Percentiles rank a stretch among this genome's conserved stretches.
Evolutionary conservation across 768 basidiomycete species (phyloP).

Genomic region (Tricholoma hemisulphureum): DNA sequence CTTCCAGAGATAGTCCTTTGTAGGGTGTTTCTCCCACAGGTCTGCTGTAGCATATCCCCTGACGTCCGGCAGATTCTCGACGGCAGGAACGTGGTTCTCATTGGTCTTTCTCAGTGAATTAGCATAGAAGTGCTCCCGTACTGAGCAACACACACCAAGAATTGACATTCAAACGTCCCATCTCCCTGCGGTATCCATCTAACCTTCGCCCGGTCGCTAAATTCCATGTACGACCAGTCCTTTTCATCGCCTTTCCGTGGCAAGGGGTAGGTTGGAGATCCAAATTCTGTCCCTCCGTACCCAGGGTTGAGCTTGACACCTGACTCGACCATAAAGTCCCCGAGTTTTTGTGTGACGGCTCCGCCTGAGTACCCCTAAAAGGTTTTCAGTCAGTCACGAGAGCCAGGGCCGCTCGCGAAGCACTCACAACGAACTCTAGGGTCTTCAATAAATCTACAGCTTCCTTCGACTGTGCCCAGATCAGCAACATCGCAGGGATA

Average conservation of each 20-base stretch:
- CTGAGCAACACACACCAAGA: conserved; percentile 29
- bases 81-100: conserved; percentile 22
- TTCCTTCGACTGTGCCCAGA: conserved; percentile 32
- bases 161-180: conserved; percentile 32
- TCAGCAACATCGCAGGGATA: conserved; percentile 22
- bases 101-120: conserved; percentile 18
- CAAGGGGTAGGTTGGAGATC: conserved; percentile 7
- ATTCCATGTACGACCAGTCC: conserved; percentile 10
- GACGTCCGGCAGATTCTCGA: conserved; percentile 34
- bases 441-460: conserved; percentile 17
- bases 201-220: conserved; percentile 15
- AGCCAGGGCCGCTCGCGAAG: neutral
- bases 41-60: conserved; percentile 45
- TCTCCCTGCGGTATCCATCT: conserved; percentile 31
- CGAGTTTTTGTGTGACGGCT: conserved; percentile 7
- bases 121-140: neutral
- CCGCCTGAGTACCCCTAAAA: conserved; percentile 15
- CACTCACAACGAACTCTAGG: conserved; percentile 9
- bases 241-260: conserved; percentile 13
- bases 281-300: conserved; percentile 13
- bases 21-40: conserved; percentile 43
- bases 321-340: conserved; percentile 7
- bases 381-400: neutral
- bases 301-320: conserved; percentile 10
- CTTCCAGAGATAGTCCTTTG: conserved; percentile 21